These are phyloP conservation scores for Lanmaoa rubissima DNA, from an alignment of 768 basidiomycete genomes.

Conservation along the genomic window DNA sequence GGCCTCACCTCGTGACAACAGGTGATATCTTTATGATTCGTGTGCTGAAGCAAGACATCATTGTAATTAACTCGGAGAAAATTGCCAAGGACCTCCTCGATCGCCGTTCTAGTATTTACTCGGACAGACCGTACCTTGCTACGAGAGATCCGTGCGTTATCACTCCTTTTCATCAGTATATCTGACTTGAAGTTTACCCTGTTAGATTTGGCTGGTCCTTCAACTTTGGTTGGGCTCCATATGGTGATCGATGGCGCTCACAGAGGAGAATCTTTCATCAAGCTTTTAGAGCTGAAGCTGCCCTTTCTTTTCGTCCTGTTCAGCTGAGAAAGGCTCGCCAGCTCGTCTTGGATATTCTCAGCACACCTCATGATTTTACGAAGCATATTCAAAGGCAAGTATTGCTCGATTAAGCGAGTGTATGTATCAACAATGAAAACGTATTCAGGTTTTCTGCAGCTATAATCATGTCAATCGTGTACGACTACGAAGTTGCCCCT, in stretches of 20 bases:
- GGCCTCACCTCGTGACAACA: background rate
- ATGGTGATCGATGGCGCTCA: constrained; percentile 23
- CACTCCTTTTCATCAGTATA: background rate
- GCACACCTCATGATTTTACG: background rate
- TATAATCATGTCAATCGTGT: constrained; percentile 40
- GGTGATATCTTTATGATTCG: constrained; percentile 23
- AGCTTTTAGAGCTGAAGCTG: constrained; percentile 19
- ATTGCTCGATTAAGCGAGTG: background rate
- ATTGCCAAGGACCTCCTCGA: constrained; percentile 31
- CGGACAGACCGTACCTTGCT: constrained; percentile 23
- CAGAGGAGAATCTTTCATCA: constrained; percentile 28
- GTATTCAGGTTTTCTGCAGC: constrained; percentile 32
- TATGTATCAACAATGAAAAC: background rate
- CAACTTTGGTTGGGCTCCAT: constrained; percentile 14
- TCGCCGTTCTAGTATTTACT: constrained; percentile 25
- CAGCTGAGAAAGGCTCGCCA: constrained; percentile 21
- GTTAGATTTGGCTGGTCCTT: constrained; percentile 24
- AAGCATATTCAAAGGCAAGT: constrained; percentile 11
- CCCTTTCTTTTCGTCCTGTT: constrained; percentile 8
- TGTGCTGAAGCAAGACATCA: constrained; percentile 20
- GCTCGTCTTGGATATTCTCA: constrained; percentile 17
- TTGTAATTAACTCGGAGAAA: constrained; percentile 27
- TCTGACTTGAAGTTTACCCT: background rate
- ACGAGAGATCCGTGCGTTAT: constrained; percentile 14
- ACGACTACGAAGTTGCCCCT: constrained; percentile 38